Evolutionary conservation across 1,284 basidiomycete genomes (phyloP), one percentile per base, ranked within the genome.

Genomic region (Ceratobasidium sp.): DNA sequence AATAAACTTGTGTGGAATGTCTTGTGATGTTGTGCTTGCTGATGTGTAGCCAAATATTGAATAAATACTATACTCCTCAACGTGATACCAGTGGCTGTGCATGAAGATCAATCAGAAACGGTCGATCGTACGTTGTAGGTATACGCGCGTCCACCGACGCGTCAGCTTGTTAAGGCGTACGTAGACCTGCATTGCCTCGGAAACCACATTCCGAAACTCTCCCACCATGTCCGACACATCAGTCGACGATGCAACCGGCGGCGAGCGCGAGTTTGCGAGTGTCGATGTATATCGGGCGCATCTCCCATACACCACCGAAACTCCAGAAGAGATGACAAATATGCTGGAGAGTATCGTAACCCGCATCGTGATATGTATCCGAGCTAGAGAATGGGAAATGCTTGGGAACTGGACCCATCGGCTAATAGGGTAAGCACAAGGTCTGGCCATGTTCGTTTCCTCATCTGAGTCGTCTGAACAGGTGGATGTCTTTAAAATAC

Each of bases 401-500:
- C 81, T 91, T 50, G 85, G 86, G 53, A 87, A 86, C n/a, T 92
- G 89, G 89, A 89, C 91, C 78, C 87, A 86, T 41, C 83, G 89
- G 80, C 80, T 92, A 45, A 89, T 90, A 81, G 92, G 87, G 92
- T 92, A 77, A 80, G 86, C 81, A 76, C 79, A 72, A 78, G 78
- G 71, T 73, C 76, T 34, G 58, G 61, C 32, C 65, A 8, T 61
- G 48, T 48, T 71, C n/a, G 53, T 34, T 28, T 26, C 21, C 46
- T 65, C 4, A 16, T 43, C 8, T 43, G 41, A 9, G 52, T n/a
- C 30, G 41, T 41, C 53, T 32, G 23, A 34, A 48, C 71, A 94
- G 92, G 80, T 95, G 93, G 93, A 80, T 94, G 60, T 83, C 90
- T 74, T 87, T 94, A 86, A 89, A 89, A 67, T 95, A 94, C 79